Base-by-base conservation (phyloP, 75 land plant species). In the Selaginella moellendorffii region DNA sequence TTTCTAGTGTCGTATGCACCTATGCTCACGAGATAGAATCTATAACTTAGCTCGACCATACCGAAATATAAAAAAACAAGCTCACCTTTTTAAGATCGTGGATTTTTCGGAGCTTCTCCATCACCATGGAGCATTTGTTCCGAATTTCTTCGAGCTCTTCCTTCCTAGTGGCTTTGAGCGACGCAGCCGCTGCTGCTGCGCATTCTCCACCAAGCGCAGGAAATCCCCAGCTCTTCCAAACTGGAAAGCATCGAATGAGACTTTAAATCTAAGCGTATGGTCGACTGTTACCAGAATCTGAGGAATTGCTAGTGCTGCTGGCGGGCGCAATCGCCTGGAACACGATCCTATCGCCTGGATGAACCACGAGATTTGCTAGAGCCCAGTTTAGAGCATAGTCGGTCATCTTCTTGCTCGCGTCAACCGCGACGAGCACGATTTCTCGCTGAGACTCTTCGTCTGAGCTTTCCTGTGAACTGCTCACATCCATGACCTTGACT, bases 71-170 rank as follows among this genome's bases (percentile, higher is more conserved):
- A n/a, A n/a, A n/a, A n/a, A n/a, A n/a, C n/a, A n/a, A n/a, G n/a
- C n/a, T n/a, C n/a, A n/a, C 92, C 97, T 80, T 83, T 24, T 77
- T 67, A 46, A 82, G 68, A 51, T 87, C 79, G 79, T 77, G 84
- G 30, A 81, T 71, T 36, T 76, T 70, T 25, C 82, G 79, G 2
- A 87, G 75, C 51, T 85, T 78, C 67, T 69, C 74, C 72, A 86
- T 70, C 86, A 86, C 77, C 21, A 70, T 64, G 31, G 65, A 62
- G 65, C 86, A 87, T 2, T 70, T 68, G 56, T 82, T 79, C 8
- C 69, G 63, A 19, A 87, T 65, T 58, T 81, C 81, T 27, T 78
- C 14, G 14, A 36, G 14, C 46, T 36, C 46, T 14, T 36, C 46
- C 10, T 36, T 5, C 46, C 46, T 14, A n/a, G n/a, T n/a, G 46